These are phyloP conservation scores for Sporothrix brunneoviolacea DNA, from an alignment of 2,329 filamentous ascomycete species.

Conservation along the genomic window DNA sequence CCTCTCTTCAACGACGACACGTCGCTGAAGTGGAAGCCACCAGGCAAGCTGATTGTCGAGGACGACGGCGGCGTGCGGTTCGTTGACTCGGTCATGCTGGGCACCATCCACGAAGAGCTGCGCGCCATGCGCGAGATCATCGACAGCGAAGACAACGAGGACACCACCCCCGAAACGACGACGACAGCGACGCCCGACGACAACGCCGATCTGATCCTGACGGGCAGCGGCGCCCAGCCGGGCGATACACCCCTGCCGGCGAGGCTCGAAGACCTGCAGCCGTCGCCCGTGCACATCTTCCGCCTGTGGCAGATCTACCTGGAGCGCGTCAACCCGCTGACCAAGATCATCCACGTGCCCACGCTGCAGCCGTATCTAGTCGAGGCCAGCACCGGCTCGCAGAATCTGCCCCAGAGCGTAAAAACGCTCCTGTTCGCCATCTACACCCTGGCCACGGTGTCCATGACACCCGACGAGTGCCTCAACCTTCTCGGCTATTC, in stretches of 20 bases:
- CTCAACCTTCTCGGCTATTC: conserved; percentile 43
- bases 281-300: conserved; percentile 59
- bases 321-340: conserved; percentile 66
- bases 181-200: conserved; percentile 42
- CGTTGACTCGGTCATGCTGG: conserved; percentile 50
- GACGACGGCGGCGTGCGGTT: conserved; percentile 51
- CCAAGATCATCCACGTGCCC: conserved; percentile 66
- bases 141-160: conserved; percentile 46
- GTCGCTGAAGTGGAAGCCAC: conserved; percentile 34
- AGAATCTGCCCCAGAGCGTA: conserved; percentile 47
- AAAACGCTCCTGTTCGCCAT: conserved; percentile 60
- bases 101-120: conserved; percentile 51
- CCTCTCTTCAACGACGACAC: conserved; percentile 25
- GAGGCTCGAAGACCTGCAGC: conserved; percentile 49
- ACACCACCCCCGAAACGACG: conserved; percentile 36
- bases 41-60: conserved; percentile 48
- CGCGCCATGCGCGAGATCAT: conserved; percentile 54
- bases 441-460: conserved; percentile 54
- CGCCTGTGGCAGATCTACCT: conserved; percentile 69
- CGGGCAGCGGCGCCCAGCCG: conserved; percentile 13
- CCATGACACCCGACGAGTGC: conserved; percentile 51
- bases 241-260: conserved; percentile 28
- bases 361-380: conserved; percentile 60
- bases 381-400: conserved; percentile 52
- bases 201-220: conserved; percentile 45